Conservation (phyloP, 2,329 filamentous ascomycete genomes). For the Neofusicoccum sp. region DNA sequence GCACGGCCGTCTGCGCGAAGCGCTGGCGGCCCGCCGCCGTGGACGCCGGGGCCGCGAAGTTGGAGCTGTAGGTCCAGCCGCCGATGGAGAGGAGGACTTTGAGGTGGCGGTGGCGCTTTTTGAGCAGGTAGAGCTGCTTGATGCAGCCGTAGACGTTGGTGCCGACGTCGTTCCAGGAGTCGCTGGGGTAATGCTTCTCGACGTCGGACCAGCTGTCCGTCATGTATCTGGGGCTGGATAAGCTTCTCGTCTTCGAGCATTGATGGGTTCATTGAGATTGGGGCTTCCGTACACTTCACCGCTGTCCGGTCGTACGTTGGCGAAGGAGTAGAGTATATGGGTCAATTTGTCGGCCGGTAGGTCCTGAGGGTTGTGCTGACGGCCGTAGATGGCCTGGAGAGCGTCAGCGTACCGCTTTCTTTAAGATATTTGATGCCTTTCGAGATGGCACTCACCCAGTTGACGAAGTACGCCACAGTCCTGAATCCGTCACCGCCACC, state of each 20-base stretch:
- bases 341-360: conserved; percentile 79
- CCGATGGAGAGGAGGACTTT: conserved; percentile 82
- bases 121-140: conserved; percentile 73
- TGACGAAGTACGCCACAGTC: conserved; percentile 71
- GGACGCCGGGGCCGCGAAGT: conserved; percentile 69
- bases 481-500: conserved; percentile 52
- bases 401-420: not conserved
- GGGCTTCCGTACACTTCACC: conserved; percentile 59
- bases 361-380: conserved; percentile 82
- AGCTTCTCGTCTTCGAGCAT: not conserved
- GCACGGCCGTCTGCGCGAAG: conserved; percentile 71
- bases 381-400: conserved; percentile 73
- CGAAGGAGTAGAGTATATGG: conserved; percentile 88
- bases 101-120: conserved; percentile 71
- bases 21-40: conserved; percentile 59
- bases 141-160: conserved; percentile 73
- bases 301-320: conserved; percentile 73
- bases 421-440: not conserved
- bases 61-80: conserved; percentile 75
- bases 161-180: conserved; percentile 65
- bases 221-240: conserved; percentile 47
- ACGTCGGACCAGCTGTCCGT: conserved; percentile 68
- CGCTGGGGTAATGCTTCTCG: conserved; percentile 66
- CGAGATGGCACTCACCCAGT: conserved; percentile 50
- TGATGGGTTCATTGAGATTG: not conserved